These are phyloP conservation scores for Hypsizygus ulmarius DNA, from an alignment of 1,284 basidiomycete species.

Conservation along the genomic window DNA sequence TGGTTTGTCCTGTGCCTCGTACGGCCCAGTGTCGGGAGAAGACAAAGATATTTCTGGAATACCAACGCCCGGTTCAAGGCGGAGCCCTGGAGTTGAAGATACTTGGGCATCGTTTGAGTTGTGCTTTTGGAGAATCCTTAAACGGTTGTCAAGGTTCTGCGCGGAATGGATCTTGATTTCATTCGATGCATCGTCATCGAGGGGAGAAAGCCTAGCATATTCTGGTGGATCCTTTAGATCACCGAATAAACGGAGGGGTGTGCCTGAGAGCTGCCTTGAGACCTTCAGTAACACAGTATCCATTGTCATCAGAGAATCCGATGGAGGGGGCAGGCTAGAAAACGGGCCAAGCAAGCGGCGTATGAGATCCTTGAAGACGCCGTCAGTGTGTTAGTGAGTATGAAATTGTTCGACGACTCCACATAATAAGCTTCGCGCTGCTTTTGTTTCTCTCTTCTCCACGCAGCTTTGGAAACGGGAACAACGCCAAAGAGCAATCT, in stretches of 20 bases:
- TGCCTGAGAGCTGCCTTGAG: conserved; percentile 55
- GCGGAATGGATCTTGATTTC: conserved; percentile 50
- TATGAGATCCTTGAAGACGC: conserved; percentile 57
- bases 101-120: conserved; percentile 18
- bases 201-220: conserved; percentile 42
- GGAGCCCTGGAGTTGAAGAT: conserved; percentile 51
- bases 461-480: conserved; percentile 53
- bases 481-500: conserved; percentile 65
- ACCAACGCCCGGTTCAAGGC: conserved; percentile 39
- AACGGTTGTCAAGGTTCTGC: conserved; percentile 49
- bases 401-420: conserved; percentile 21
- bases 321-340: conserved; percentile 44
- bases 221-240: conserved; percentile 55
- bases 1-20: conserved; percentile 15
- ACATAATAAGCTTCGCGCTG: conserved; percentile 74
- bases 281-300: conserved; percentile 52
- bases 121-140: conserved; percentile 43
- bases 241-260: conserved; percentile 51
- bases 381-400: conserved; percentile 3
- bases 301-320: conserved; percentile 37
- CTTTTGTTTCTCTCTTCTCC: conserved; percentile 55
- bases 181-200: conserved; percentile 50
- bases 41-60: conserved; percentile 31
- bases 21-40: conserved; percentile 17
- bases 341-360: conserved; percentile 59